Base-by-base conservation (phyloP, 192 early-diverging fungal genomes). In the Paraglomus brasilianum region DNA sequence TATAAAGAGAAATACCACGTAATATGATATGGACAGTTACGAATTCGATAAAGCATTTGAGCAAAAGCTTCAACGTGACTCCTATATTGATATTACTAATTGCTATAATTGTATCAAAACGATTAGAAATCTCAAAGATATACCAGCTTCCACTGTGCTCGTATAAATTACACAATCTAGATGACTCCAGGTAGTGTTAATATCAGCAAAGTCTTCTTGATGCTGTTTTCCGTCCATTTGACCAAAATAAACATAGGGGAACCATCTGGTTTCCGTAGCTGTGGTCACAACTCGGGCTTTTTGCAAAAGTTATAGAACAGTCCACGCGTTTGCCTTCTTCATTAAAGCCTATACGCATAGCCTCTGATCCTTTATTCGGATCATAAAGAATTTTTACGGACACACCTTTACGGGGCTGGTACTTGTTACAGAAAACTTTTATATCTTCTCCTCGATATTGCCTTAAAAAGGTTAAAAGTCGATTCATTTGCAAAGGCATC, bases 401-500 rank as follows among this genome's bases (percentile, higher is more conserved):
- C 57, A 38, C 19, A 40, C 57, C 38, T 60, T 40, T 40, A 60
- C 5, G 57, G 30, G 57, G 57, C 57, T 59, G 17, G 41, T 59
- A 59, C 36, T 60, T 6, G 5, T 60, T 60, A 40, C 38, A 4
- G 38, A 60, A 60, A 60, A 60, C 6, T 60, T 6, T 8, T 60
- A 60, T 60, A 56, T 56, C 21, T 56, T 4, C 21, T 4, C 53
- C 53, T 56, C 53, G 53, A 56, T 56, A 56, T 56, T 60, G 57
- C 38, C 57, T 60, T 6, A 60, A 60, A 39, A 60, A 60, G 57
- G n/a, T 59, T n/a, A n/a, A n/a, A n/a, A n/a, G n/a, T n/a, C n/a
- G n/a, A n/a, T 62, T 62, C 42, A 62, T 62, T 62, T 45, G 42
- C 60, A 62, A 59, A 59, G 6, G 57, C 36, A 59, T 36, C 57